Conservation (phyloP, 179 eudicot species). For the Pouteria campechiana region DNA sequence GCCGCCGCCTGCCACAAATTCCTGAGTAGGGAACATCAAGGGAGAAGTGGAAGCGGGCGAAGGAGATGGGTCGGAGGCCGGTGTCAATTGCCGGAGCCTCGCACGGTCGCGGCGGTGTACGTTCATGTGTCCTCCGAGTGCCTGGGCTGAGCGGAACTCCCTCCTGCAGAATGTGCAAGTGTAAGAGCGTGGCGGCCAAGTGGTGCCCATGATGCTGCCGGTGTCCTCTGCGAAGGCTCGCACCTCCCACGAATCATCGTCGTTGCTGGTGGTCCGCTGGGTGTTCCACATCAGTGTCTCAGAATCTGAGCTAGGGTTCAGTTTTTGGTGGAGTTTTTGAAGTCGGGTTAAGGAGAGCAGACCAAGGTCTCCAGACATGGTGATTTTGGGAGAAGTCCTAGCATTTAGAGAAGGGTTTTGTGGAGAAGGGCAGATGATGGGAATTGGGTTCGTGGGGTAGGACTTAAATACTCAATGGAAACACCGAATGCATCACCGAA, state of each 20-base stretch:
- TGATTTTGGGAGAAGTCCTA: no score
- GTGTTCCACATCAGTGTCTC: constrained; percentile 24
- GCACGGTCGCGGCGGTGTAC: constrained; percentile 68
- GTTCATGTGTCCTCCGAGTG: constrained; percentile 80
- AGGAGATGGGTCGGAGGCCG: neutral
- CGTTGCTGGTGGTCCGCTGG: constrained; percentile 6
- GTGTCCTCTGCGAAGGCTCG: constrained; percentile 48
- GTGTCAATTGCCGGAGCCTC: constrained; percentile 23
- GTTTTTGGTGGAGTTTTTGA: constrained; percentile 6
- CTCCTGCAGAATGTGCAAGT: constrained; percentile 53
- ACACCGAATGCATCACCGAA: no score
- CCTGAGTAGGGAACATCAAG: constrained; percentile 15
- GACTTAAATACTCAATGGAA: no score
- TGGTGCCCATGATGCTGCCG: constrained; percentile 13
- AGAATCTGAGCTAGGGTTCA: neutral
- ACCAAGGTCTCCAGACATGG: constrained; percentile 20
- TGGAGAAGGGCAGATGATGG: no score
- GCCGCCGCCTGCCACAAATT: constrained; percentile 12
- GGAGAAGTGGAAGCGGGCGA: neutral
- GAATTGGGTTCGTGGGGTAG: no score
- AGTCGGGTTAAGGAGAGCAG: constrained; percentile 11
- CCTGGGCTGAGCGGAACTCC: constrained; percentile 69
- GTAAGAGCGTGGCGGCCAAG: constrained; percentile 70
- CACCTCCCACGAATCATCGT: constrained; percentile 38
- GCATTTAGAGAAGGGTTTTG: no score